These are phyloP conservation scores for Pichia gijzeniarum DNA, from an alignment of 805 yeast species.

Conservation along the genomic window DNA sequence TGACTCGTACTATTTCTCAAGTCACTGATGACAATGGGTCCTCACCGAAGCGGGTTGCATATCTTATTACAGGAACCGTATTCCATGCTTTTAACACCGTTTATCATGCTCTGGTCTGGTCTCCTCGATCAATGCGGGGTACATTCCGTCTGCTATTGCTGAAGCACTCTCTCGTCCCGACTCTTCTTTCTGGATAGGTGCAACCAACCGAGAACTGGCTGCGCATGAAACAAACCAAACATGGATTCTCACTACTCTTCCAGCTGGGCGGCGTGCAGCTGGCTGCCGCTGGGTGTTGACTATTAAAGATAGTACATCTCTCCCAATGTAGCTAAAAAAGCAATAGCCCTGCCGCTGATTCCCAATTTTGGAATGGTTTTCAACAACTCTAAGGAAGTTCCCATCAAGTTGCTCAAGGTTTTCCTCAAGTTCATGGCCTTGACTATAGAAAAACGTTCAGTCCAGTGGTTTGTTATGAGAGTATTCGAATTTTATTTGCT, in stretches of 20 bases:
- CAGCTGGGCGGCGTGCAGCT: constrained; percentile 1
- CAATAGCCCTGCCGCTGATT: too few relatives aligned
- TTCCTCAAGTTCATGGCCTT: constrained; percentile 3
- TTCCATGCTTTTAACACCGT: constrained; percentile 1
- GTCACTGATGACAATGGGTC: not conserved
- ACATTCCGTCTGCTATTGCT: not conserved
- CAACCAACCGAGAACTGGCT: not conserved
- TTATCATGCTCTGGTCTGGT: not conserved
- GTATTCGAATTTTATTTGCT: constrained; percentile 7
- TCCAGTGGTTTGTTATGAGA: constrained; percentile 5
- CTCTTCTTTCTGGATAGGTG: not conserved
- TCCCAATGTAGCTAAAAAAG: constrained; percentile 3
- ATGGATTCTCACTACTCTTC: not conserved
- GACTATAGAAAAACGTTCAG: constrained; percentile 4
- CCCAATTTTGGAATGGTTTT: too few relatives aligned
- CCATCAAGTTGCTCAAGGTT: constrained; percentile 6
- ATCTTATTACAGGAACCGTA: not conserved
- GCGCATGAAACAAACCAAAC: not conserved
- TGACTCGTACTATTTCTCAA: constrained; percentile 2
- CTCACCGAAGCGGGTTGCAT: too few relatives aligned
- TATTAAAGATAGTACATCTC: constrained; percentile 4
- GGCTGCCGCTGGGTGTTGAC: constrained; percentile 8
- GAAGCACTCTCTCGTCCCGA: constrained; percentile 1
- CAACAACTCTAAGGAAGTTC: too few relatives aligned
- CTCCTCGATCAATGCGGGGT: not conserved